Conservation (phyloP, 2,329 filamentous ascomycete species). For the Truncatella angustata region DNA sequence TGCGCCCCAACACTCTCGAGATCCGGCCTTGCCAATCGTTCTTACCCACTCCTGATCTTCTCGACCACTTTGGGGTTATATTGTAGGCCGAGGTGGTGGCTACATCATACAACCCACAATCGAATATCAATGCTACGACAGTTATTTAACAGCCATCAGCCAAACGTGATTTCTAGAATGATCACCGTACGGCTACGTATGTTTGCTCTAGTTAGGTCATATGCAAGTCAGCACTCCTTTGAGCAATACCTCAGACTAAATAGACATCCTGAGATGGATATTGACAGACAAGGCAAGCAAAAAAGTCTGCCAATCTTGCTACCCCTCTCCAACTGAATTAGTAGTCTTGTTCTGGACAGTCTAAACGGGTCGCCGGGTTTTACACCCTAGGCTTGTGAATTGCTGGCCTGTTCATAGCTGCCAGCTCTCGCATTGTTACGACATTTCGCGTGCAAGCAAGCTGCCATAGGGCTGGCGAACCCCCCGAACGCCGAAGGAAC, state of each 20-base stretch:
- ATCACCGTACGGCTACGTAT: background rate
- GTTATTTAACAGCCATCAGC: too few relatives aligned
- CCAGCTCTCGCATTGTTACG: too few relatives aligned
- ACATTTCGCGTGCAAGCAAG: too few relatives aligned
- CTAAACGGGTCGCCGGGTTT: background rate
- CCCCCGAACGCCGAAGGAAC: background rate
- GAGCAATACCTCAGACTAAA: background rate
- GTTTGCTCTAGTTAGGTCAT: background rate
- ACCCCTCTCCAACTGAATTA: background rate
- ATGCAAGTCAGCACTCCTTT: slow-evolving; percentile 7
- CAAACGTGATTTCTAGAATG: background rate
- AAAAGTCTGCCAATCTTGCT: background rate
- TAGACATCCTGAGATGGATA: background rate
- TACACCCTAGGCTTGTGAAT: too few relatives aligned
- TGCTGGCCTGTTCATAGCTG: too few relatives aligned
- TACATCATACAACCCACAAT: too few relatives aligned
- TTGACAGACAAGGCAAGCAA: background rate
- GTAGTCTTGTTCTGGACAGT: background rate
- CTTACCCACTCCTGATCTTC: too few relatives aligned
- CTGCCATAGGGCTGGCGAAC: background rate
- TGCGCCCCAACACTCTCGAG: background rate
- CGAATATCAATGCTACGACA: too few relatives aligned
- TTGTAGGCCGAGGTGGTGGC: background rate
- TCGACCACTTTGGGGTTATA: too few relatives aligned
- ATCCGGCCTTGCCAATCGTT: too few relatives aligned